Conservation (phyloP, 371 early-diverging fungal species). For the Mucor saturninus region DNA sequence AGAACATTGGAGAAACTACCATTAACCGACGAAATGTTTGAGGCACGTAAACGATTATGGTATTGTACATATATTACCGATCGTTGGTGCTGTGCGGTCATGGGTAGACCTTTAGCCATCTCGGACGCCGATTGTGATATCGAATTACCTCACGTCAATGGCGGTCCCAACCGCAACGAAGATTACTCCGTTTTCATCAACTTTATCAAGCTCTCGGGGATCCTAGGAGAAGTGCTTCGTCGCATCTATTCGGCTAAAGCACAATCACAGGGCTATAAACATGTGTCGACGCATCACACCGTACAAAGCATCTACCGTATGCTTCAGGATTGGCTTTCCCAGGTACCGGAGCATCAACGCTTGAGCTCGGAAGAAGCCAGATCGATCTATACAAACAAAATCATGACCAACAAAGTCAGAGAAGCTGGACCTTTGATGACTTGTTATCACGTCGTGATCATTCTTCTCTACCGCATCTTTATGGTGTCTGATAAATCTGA, state of each 20-base stretch:
- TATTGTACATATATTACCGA: conserved; percentile 47
- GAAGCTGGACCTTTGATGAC: conserved; percentile 54
- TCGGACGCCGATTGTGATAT: conserved; percentile 56
- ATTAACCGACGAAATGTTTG: conserved; percentile 28
- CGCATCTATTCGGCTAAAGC: conserved; percentile 51
- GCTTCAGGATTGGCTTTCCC: conserved; percentile 42
- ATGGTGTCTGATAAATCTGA: conserved; percentile 32
- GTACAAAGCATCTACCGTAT: conserved; percentile 36
- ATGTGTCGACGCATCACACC: conserved; percentile 27
- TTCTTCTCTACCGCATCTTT: conserved; percentile 61
- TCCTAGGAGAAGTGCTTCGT: conserved; percentile 48
- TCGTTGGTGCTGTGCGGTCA: conserved; percentile 49
- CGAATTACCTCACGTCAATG: conserved; percentile 37
- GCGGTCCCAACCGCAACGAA: conserved; percentile 18
- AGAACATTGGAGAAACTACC: conserved; percentile 33
- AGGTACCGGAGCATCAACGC: conserved; percentile 36
- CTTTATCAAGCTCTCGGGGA: conserved; percentile 47
- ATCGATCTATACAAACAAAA: conserved; percentile 4
- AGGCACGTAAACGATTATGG: conserved; percentile 45
- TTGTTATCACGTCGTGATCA: conserved; percentile 44
- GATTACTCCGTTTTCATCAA: conserved; percentile 44
- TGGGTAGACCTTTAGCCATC: conserved; percentile 54
- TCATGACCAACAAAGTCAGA: conserved; percentile 15
- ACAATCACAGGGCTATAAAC: conserved; percentile 37
- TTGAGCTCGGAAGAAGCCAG: conserved; percentile 24